Evolutionary conservation across 192 early-diverging fungal genomes (phyloP).

Genomic region (Cladochytrium replicatum): DNA sequence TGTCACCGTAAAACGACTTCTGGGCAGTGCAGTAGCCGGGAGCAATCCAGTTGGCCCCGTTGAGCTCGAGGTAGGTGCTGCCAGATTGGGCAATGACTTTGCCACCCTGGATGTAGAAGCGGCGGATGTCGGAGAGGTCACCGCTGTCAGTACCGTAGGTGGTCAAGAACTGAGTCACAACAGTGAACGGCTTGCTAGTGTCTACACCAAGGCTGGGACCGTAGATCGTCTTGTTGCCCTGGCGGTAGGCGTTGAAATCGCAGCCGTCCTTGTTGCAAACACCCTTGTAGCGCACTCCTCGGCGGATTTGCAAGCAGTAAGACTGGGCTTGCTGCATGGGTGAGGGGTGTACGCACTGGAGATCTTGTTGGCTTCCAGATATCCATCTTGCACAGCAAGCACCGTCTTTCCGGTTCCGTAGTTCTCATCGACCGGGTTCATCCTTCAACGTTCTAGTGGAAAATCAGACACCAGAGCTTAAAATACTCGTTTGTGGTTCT

Average conservation of each 20-base stretch:
- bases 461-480: no score
- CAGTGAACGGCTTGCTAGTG: conserved; percentile 27
- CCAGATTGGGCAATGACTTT: conserved; percentile 4
- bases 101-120: conserved; percentile 25
- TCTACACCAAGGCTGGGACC: conserved; percentile 20
- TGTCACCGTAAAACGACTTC: conserved; percentile 19
- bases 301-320: conserved; percentile 6
- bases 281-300: conserved; percentile 19
- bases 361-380: conserved; percentile 29
- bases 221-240: conserved; percentile 23
- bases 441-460: conserved; percentile 18
- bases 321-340: conserved; percentile 12
- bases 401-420: conserved; percentile 11
- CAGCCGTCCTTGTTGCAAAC: conserved; percentile 31
- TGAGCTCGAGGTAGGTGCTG: background rate
- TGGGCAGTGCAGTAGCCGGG: conserved; percentile 15
- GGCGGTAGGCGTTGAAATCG: conserved; percentile 30
- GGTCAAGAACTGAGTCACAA: conserved; percentile 31
- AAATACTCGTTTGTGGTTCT: no score
- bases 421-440: conserved; percentile 5
- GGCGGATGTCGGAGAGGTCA: conserved; percentile 20
- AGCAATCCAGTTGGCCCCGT: conserved; percentile 20
- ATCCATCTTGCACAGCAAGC: conserved; percentile 30
- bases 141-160: conserved; percentile 22
- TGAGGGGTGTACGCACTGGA: conserved; percentile 23